Evolutionary conservation across 129 eudicot genomes (phyloP), one percentile per base, ranked within the genome.

Genomic region (Saposhnikovia divaricata): DNA sequence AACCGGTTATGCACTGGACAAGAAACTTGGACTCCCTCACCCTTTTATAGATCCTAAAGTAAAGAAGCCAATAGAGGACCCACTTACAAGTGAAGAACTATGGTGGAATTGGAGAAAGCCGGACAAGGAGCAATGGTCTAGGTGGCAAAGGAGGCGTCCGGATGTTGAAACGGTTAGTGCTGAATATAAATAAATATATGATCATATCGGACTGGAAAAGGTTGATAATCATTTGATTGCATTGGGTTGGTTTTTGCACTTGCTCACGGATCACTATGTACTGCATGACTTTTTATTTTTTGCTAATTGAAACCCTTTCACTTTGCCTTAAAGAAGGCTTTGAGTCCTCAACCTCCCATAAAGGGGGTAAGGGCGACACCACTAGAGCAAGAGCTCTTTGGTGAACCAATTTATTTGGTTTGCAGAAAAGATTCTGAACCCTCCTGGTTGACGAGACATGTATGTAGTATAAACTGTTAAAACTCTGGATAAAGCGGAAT

Each of bases 51-150:
- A 96, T 85, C 99, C 99, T 14, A 72, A 90, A 81, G 87, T 51
- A 4, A 88, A 86, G 87, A 92, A 85, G 50, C 87, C 94, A 10
- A 85, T 89, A 40, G 88, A 90, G 80, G 89, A 96, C 47, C 83
- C 99, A 19, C 99, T 92, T 82, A 84, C 97, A 14, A 96, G 95
- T 83, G 99, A 96, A 76, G 99, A 88, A 61, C 90, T 96, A 73
- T 96, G 99, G 99, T 96, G 99, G 99, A 87, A 96, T 74, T 96
- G 99, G 99, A 96, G 99, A 83, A 96, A 90, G 83, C 90, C 97
- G 2, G 95, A 92, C 44, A 87, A 89, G 53, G 90, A 90, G 80
- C 91, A 87, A 73, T 96, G 99, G 99, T 96, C 99, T 38, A 87
- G 98, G 85, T 96, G 99, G 99, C 99, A 96, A 81, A 88, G 91